phyloP scores from a whole-genome alignment of 1,284 basidiomycete species.

The Marasmius sp. region DNA sequence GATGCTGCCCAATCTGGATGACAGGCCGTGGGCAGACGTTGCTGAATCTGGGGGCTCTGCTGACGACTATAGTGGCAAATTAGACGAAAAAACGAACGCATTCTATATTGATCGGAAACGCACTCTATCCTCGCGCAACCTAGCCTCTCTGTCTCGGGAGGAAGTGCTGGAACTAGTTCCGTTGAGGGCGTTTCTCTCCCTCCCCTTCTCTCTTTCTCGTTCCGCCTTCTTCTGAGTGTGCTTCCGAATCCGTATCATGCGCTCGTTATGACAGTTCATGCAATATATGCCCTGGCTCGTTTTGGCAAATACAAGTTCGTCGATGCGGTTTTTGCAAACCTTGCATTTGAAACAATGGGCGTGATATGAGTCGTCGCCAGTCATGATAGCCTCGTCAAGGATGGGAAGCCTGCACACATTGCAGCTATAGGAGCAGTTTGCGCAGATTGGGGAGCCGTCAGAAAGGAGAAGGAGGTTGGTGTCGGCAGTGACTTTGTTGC shows the following conservation, averaged over 20 bases:
- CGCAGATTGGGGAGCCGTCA: constrained; percentile 96
- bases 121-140: constrained; percentile 41
- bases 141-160: constrained; percentile 32
- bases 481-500: constrained; percentile 82
- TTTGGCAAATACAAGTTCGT: constrained; percentile 98
- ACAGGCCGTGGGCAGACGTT: background rate
- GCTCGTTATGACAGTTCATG: constrained; percentile 97
- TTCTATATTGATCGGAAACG: constrained; percentile 15
- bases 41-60: background rate
- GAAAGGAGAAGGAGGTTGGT: constrained; percentile 95
- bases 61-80: background rate
- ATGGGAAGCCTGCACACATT: constrained; percentile 91
- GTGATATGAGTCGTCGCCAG: constrained; percentile 97
- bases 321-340: constrained; percentile 91
- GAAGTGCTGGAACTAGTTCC: constrained; percentile 40
- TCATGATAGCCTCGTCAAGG: constrained; percentile 98
- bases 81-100: background rate
- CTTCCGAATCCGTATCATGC: constrained; percentile 87
- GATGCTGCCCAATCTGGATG: background rate
- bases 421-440: constrained; percentile 96
- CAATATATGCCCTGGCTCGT: constrained; percentile 98
- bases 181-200: constrained; percentile 30
- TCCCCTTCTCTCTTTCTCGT: constrained; percentile 33
- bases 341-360: constrained; percentile 98
- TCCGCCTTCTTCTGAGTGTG: constrained; percentile 81